These are phyloP conservation scores for Wickerhamomyces sp. DNA, from an alignment of 1,139 yeast species.

Conservation along the genomic window DNA sequence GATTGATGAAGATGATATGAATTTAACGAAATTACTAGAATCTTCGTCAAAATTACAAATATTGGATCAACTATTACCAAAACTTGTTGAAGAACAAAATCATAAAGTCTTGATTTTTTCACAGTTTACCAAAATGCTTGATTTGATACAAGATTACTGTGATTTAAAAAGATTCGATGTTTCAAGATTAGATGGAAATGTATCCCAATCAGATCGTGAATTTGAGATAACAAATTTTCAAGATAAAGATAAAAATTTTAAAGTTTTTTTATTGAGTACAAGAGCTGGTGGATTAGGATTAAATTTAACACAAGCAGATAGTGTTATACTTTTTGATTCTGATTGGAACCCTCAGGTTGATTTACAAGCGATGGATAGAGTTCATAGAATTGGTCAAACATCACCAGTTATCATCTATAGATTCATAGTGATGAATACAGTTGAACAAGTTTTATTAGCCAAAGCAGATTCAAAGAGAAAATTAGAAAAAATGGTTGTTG, in stretches of 20 bases:
- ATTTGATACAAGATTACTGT: conserved; percentile 69
- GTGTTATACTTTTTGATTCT: conserved; percentile 83
- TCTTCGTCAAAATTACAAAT: conserved; percentile 71
- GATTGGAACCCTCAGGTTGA: conserved; percentile 99
- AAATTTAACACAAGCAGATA: conserved; percentile 80
- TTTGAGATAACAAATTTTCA: conserved; percentile 54
- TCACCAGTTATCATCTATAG: conserved; percentile 80
- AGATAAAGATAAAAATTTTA: conserved; percentile 27
- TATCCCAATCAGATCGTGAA: conserved; percentile 61
- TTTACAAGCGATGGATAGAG: conserved; percentile 92
- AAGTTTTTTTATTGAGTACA: conserved; percentile 73
- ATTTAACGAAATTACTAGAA: conserved; percentile 33
- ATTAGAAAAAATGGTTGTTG: conserved; percentile 78
- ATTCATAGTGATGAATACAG: conserved; percentile 67
- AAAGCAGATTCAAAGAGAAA: conserved; percentile 75
- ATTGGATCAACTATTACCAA: conserved; percentile 55
- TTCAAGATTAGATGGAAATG: conserved; percentile 76
- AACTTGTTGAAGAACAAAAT: conserved; percentile 29
- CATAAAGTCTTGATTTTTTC: conserved; percentile 79
- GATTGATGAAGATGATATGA: conserved; percentile 34
- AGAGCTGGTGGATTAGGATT: conserved; percentile 95
- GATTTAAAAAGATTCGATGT: conserved; percentile 38
- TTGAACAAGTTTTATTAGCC: conserved; percentile 76
- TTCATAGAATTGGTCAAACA: conserved; percentile 87
- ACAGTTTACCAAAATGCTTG: conserved; percentile 78